A percentile compares a stretch with the other conserved stretches of the same genome.
Evolutionary conservation across 768 basidiomycete genomes (phyloP).

Genomic region (Tylopilus sp.): DNA sequence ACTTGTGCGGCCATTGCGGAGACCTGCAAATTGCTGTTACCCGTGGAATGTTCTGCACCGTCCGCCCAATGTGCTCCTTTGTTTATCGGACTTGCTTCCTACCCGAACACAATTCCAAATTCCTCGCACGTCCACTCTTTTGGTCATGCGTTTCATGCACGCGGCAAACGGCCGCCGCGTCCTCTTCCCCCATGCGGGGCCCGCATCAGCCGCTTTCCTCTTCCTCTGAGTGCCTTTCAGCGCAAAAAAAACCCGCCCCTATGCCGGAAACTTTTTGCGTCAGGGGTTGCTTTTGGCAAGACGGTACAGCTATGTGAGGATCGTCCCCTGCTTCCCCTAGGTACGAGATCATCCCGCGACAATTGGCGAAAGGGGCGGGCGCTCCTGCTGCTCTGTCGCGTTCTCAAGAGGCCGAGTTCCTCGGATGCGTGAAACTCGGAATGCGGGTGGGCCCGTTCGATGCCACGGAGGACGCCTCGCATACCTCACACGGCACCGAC

Average conservation of each 20-base stretch:
- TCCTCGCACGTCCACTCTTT: neutral
- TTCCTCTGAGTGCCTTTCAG: neutral
- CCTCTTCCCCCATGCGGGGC: neutral
- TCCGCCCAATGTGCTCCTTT: neutral
- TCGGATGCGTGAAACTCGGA: neutral
- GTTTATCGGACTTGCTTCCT: neutral
- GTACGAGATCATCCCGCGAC: constrained; percentile 11
- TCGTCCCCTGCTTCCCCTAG: neutral
- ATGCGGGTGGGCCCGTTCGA: neutral
- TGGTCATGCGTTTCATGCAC: constrained; percentile 9
- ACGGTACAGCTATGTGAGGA: neutral
- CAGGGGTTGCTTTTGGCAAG: too few species aligned
- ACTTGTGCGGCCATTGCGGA: constrained; percentile 4
- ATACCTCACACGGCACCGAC: neutral
- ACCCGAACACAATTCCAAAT: constrained; percentile 8
- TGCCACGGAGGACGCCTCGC: neutral
- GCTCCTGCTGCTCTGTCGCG: neutral
- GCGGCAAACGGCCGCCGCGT: constrained; percentile 9
- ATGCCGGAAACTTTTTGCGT: constrained; percentile 13
- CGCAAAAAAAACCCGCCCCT: constrained; percentile 1
- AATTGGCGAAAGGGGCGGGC: neutral
- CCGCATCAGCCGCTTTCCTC: neutral
- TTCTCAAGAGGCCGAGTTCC: neutral
- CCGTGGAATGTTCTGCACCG: neutral
- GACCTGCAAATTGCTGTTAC: constrained; percentile 1